Percentiles rank a stretch among this genome's conserved stretches.
Evolutionary conservation across 768 basidiomycete species (phyloP).

Genomic region (Boletus edulis): DNA sequence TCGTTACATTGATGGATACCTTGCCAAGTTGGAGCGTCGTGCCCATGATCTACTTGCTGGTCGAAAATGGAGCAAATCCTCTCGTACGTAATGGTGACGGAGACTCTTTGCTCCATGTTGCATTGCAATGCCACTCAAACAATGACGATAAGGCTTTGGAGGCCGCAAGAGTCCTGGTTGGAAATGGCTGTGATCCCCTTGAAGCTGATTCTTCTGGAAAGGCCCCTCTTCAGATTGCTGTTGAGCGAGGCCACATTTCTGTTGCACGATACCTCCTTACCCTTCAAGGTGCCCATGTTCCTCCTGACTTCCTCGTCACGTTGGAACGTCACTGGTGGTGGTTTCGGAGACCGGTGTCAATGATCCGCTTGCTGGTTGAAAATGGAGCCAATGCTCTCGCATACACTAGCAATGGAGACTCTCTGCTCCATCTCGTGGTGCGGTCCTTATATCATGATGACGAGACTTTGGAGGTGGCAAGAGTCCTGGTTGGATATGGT

Average conservation of each 20-base stretch:
- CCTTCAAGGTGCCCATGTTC: neutral
- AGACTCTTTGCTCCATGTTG: neutral
- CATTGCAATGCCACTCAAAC: neutral
- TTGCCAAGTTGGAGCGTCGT: no score
- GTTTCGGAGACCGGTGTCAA: no score
- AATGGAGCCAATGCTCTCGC: no score
- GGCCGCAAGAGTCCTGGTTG: neutral
- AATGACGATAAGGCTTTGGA: neutral
- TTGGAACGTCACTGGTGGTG: no score
- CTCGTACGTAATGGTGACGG: neutral
- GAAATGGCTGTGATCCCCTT: neutral
- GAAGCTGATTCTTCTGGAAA: neutral
- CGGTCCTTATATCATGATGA: no score
- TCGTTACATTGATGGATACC: no score
- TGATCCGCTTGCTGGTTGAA: no score
- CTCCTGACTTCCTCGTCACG: neutral
- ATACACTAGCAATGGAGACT: no score
- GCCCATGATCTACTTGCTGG: neutral
- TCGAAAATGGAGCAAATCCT: neutral
- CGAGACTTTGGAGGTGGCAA: no score
- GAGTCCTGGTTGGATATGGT: no score
- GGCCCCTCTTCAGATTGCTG: neutral
- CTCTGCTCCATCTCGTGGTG: no score
- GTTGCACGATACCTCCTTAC: neutral
- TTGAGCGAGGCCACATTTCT: neutral